phyloP scores from a whole-genome alignment of 176 grass and related monocot genomes.

The Melocanna baccifera region DNA sequence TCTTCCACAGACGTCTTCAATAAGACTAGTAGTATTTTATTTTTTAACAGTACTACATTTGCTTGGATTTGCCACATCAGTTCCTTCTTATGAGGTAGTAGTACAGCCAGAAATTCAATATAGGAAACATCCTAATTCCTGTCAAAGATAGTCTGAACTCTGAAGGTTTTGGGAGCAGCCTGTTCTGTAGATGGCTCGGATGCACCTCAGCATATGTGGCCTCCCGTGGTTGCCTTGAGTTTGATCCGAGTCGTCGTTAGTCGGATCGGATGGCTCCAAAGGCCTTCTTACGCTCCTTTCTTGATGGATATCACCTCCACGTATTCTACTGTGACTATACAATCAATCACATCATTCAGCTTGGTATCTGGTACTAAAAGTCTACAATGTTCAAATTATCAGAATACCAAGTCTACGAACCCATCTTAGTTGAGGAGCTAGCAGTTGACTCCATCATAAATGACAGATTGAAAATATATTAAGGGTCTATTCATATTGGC shows the following conservation, averaged over 20 bases:
- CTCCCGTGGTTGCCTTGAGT: background rate
- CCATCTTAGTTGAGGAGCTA: constrained; percentile 22
- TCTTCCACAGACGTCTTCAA: background rate
- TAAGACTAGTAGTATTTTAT: background rate
- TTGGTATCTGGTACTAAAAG: background rate
- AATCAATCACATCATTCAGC: background rate
- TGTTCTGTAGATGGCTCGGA: background rate
- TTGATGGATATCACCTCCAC: background rate
- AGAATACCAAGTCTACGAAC: constrained; percentile 22
- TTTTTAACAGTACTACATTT: background rate
- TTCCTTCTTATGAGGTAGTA: background rate
- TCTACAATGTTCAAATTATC: background rate
- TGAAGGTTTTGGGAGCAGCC: background rate
- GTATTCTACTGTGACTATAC: background rate
- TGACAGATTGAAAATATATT: background rate
- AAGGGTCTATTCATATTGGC: no score
- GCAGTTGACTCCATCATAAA: constrained; percentile 48
- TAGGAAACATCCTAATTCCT: background rate
- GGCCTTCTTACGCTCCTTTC: background rate
- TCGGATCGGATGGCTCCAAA: background rate
- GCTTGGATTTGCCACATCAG: background rate
- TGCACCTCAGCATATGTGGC: background rate
- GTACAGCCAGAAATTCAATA: background rate
- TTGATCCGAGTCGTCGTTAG: background rate
- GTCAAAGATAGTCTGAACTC: background rate